Percentiles rank a stretch among this genome's conserved stretches.
phyloP scores from a whole-genome alignment of 2,329 filamentous ascomycete genomes.

The Coniella lustricola region DNA sequence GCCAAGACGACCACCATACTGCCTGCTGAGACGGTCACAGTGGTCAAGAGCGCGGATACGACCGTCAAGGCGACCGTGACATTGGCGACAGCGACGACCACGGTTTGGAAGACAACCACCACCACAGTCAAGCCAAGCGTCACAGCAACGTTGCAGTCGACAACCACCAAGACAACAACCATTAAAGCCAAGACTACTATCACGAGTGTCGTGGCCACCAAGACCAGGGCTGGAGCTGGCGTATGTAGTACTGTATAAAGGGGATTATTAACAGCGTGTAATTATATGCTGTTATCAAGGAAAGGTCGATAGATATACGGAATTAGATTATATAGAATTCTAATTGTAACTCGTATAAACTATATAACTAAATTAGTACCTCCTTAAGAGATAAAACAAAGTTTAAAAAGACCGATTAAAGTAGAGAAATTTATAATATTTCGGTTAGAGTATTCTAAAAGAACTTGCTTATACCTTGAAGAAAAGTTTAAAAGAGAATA shows the following conservation, averaged over 20 bases:
- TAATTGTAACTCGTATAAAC: too few species aligned
- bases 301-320: too few species aligned
- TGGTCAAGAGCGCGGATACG: neutral
- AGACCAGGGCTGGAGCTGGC: neutral
- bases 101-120: neutral
- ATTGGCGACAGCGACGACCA: neutral
- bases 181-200: neutral
- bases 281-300: too few species aligned
- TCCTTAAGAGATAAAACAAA: too few species aligned
- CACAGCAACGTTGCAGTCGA: neutral
- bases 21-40: conserved; percentile 1
- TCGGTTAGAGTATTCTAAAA: too few species aligned
- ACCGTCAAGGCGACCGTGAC: conserved; percentile 5
- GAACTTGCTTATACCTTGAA: too few species aligned
- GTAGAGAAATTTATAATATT: too few species aligned
- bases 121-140: neutral
- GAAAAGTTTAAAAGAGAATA: too few species aligned
- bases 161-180: neutral
- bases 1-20: neutral
- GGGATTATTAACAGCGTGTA: too few species aligned
- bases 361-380: too few species aligned
- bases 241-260: neutral
- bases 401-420: too few species aligned
- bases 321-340: too few species aligned
- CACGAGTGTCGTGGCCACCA: neutral